Conservation (phyloP, 352 stramenopile genomes). For the Phytophthora multivora region DNA sequence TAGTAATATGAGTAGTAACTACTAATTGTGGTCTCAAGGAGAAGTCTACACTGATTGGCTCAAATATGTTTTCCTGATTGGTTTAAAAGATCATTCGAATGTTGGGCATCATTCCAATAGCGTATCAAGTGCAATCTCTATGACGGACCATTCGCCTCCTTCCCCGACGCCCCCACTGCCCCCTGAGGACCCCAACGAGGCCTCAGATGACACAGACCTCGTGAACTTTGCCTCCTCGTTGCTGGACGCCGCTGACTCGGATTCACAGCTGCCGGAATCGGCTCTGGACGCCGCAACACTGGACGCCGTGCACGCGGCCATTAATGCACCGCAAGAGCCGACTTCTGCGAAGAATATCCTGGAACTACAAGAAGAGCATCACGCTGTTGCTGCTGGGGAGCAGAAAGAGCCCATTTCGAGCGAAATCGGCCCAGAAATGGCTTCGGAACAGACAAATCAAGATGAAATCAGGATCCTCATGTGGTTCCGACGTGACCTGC, state of each 20-base stretch:
- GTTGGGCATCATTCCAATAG: conserved; percentile 11
- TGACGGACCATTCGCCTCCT: conserved; percentile 29
- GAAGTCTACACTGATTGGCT: too few relatives aligned
- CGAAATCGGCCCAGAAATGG: conserved; percentile 5
- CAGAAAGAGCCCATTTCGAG: background rate
- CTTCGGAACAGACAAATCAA: background rate
- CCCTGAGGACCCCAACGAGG: conserved; percentile 4
- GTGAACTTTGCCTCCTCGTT: conserved; percentile 45
- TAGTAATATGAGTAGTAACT: too few relatives aligned
- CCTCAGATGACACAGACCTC: conserved; percentile 42
- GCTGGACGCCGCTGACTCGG: conserved; percentile 38
- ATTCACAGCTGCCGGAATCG: conserved; percentile 28
- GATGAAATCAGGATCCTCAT: conserved; percentile 55
- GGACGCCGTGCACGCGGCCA: conserved; percentile 43
- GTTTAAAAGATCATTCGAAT: too few relatives aligned
- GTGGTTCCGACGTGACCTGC: conserved; percentile 96
- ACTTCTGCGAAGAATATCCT: background rate
- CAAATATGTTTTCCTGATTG: background rate
- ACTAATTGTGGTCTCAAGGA: too few relatives aligned
- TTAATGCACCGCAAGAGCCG: conserved; percentile 24
- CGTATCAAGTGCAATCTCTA: conserved; percentile 1
- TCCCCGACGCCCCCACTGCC: background rate
- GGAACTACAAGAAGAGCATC: background rate
- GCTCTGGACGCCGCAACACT: conserved; percentile 40
- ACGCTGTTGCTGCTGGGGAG: background rate